phyloP scores from a whole-genome alignment of 2,329 filamentous ascomycete species.

The Anisogramma anomala region DNA sequence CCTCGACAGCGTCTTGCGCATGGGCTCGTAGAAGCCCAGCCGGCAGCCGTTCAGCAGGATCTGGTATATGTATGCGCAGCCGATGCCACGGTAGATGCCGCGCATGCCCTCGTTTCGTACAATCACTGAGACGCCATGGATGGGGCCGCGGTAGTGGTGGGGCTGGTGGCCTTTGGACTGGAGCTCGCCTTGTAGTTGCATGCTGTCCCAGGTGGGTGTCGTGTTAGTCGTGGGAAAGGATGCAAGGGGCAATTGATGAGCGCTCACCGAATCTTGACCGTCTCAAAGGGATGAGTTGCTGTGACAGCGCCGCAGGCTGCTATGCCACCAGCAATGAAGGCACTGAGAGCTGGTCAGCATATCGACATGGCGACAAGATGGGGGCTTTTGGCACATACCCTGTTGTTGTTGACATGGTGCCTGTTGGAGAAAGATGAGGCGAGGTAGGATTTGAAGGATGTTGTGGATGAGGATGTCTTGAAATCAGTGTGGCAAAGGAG shows the following conservation, averaged over 20 bases:
- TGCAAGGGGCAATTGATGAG: background rate
- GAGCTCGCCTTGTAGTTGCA: slow-evolving; percentile 94
- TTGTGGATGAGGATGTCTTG: background rate
- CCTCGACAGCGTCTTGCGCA: slow-evolving; percentile 60
- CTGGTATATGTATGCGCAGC: slow-evolving; percentile 92
- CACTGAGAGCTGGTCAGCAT: slow-evolving; percentile 34
- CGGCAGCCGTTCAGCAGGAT: slow-evolving; percentile 93
- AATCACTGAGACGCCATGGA: slow-evolving; percentile 86
- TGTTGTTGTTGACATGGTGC: slow-evolving; percentile 40
- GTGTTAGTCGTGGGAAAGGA: background rate
- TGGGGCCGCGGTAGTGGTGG: slow-evolving; percentile 78
- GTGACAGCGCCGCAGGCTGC: slow-evolving; percentile 96
- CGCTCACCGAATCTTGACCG: slow-evolving; percentile 86
- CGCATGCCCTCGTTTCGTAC: slow-evolving; percentile 76
- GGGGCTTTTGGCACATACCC: slow-evolving; percentile 23
- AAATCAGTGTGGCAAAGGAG: no score
- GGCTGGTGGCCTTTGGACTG: slow-evolving; percentile 76
- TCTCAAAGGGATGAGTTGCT: slow-evolving; percentile 95
- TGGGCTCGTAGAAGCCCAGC: slow-evolving; percentile 92
- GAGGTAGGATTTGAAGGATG: no score
- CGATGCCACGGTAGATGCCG: slow-evolving; percentile 80
- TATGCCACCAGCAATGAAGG: slow-evolving; percentile 91
- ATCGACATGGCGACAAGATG: background rate
- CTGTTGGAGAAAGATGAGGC: background rate
- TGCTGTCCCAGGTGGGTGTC: slow-evolving; percentile 35